Conservation (phyloP, 2,329 filamentous ascomycete genomes). For the Blastomyces gilchristii region DNA sequence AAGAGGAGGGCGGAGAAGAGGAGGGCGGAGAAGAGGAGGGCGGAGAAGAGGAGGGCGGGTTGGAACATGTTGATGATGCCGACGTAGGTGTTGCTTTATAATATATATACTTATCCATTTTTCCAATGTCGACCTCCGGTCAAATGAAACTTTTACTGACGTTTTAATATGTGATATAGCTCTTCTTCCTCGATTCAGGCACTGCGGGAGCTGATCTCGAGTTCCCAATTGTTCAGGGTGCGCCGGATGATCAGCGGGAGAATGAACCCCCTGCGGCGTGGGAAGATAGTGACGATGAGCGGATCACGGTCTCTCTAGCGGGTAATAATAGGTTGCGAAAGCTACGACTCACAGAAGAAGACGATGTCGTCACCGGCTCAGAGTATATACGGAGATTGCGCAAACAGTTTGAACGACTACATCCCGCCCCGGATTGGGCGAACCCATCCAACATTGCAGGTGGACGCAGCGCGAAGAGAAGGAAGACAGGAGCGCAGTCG, state of each 20-base stretch:
- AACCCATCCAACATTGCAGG: constrained; percentile 34
- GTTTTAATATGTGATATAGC: constrained; percentile 28
- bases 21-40: constrained; percentile 35
- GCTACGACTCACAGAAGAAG: constrained; percentile 65
- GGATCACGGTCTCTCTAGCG: constrained; percentile 71
- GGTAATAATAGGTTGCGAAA: constrained; percentile 68
- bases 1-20: constrained; percentile 34
- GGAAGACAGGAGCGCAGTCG: constrained; percentile 26
- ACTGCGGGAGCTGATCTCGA: constrained; percentile 28
- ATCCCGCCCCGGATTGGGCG: constrained; percentile 54
- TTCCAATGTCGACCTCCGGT: background rate
- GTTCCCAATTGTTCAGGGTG: background rate
- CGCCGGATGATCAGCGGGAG: constrained; percentile 15
- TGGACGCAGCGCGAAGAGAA: constrained; percentile 39
- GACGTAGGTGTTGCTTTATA: constrained; percentile 41
- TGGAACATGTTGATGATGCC: constrained; percentile 63
- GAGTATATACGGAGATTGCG: constrained; percentile 76
- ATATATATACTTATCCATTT: background rate
- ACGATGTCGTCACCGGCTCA: constrained; percentile 75
- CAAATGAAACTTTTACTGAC: background rate
- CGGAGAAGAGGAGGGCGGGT: constrained; percentile 37
- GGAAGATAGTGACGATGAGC: constrained; percentile 94
- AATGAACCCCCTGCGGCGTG: constrained; percentile 43
- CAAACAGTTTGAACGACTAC: constrained; percentile 58
- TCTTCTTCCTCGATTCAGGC: constrained; percentile 74